Conservation (phyloP, 1,139 yeast species). For the Suhomyces bribrorum region DNA sequence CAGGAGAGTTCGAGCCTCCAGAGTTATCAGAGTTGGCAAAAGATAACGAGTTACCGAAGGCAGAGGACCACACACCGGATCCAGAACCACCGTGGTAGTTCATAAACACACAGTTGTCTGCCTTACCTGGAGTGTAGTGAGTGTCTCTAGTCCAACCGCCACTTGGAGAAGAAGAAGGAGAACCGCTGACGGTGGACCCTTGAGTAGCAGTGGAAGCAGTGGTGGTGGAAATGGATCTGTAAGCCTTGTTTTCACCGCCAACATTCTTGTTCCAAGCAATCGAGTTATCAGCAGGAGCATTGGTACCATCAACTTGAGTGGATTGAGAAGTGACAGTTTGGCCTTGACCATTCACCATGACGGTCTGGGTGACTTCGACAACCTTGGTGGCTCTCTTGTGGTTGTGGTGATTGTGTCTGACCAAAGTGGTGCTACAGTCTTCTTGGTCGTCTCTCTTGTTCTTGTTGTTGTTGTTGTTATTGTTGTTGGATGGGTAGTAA, state of each 20-base stretch:
- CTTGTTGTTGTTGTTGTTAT: slow-evolving; percentile 28
- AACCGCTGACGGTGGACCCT: slow-evolving; percentile 9
- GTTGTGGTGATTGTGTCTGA: slow-evolving; percentile 55
- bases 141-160: slow-evolving; percentile 29
- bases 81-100: slow-evolving; percentile 31
- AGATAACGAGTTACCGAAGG: slow-evolving; percentile 30
- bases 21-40: slow-evolving; percentile 43
- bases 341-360: slow-evolving; percentile 61
- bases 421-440: slow-evolving; percentile 40
- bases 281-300: slow-evolving; percentile 6
- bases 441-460: slow-evolving; percentile 37
- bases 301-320: slow-evolving; percentile 25
- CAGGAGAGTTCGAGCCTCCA: slow-evolving; percentile 41
- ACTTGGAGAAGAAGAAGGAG: slow-evolving; percentile 14
- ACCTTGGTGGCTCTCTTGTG: slow-evolving; percentile 62
- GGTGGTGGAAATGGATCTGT: slow-evolving; percentile 16
- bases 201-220: slow-evolving; percentile 16
- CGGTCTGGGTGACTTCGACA: slow-evolving; percentile 76
- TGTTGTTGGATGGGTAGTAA: slow-evolving; percentile 46
- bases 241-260: slow-evolving; percentile 14
- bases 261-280: slow-evolving; percentile 16
- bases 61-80: slow-evolving; percentile 28
- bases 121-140: slow-evolving; percentile 28
- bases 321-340: slow-evolving; percentile 37
- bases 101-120: slow-evolving; percentile 26